Conservation (phyloP, 1,284 basidiomycete species). For the Boletus semigastroideus region DNA sequence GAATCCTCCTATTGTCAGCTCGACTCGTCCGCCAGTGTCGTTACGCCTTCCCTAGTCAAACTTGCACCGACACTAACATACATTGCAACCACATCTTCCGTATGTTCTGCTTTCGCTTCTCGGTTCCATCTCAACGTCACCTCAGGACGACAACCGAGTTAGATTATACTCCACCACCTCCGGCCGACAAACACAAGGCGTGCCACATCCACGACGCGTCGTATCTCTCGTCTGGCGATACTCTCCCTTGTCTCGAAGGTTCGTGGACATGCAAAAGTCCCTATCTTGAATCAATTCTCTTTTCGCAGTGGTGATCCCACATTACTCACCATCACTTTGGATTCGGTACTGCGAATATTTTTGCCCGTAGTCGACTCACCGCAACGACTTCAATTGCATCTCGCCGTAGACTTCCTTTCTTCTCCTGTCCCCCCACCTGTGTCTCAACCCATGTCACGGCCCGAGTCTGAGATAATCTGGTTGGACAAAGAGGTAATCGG, state of each 20-base stretch:
- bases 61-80: conserved; percentile 76
- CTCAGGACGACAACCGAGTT: conserved; percentile 58
- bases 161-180: conserved; percentile 71
- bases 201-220: conserved; percentile 68
- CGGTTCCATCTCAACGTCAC: conserved; percentile 8
- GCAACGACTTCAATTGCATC: conserved; percentile 80
- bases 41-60: conserved; percentile 50
- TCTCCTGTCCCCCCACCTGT: conserved; percentile 41
- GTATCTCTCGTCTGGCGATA: conserved; percentile 68
- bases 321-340: conserved; percentile 74
- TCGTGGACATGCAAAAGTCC: conserved; percentile 19
- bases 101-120: conserved; percentile 33
- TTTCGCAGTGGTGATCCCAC: conserved; percentile 66
- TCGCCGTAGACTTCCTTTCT: conserved; percentile 65
- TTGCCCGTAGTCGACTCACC: conserved; percentile 86
- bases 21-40: conserved; percentile 37
- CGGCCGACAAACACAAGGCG: conserved; percentile 61
- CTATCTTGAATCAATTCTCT: conserved; percentile 10
- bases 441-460: conserved; percentile 21
- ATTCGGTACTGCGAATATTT: conserved; percentile 80
- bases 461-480: conserved; percentile 58
- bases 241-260: conserved; percentile 66
- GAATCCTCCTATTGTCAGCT: conserved; percentile 1
- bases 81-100: conserved; percentile 63
- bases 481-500: conserved; percentile 59